Base-by-base conservation (phyloP, 176 grass and related monocot species). In the Carex scoparia region DNA sequence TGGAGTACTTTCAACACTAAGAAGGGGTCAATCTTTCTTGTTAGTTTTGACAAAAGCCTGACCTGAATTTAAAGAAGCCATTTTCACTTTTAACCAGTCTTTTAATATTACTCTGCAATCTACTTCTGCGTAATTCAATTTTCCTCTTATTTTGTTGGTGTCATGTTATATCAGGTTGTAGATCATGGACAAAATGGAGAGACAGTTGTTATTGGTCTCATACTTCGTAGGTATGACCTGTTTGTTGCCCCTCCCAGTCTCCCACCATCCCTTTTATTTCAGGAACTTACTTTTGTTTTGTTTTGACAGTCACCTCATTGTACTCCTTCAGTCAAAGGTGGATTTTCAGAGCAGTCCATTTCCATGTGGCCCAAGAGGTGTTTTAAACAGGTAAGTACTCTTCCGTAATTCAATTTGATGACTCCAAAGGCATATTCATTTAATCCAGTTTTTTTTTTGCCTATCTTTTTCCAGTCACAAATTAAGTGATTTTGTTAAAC, bases 321-420 rank as follows among this genome's bases (percentile, higher is more conserved):
- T 99, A 71, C 96, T 95, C 86, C 90, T 95, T 54, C 96, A 99
- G 84, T 94, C 96, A 61, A 99, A 95, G 84, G 79, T 92, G 83
- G 93, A 99, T 94, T 99, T 98, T 85, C 96, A 98, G 85, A 98
- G 90, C 74, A 95, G 88, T 79, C 84, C 93, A 84, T 99, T 99
- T 87, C 93, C 96, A 85, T 94, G 93, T 38, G 96, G 91, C 18
- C 91, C 92, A 48, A 90, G 89, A 79, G 93, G 96, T 32, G 51
- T 99, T 89, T 66, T 90, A 51, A 94, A 95, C 88, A 99, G 96
- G 93, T 88, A 85, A 85, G 48, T 85, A 16, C n/a, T 81, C n/a
- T 81, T 88, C 68, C 80, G 61, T 77, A 15, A 31, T 66, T 64
- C 68, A 55, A 44, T 63, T 32, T 78, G 2, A 57, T 78, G 4